A percentile compares a stretch with the other conserved stretches of the same genome.
These are phyloP conservation scores for Lagerstroemia speciosa DNA, from an alignment of 345 rosid genomes.

Conservation along the genomic window DNA sequence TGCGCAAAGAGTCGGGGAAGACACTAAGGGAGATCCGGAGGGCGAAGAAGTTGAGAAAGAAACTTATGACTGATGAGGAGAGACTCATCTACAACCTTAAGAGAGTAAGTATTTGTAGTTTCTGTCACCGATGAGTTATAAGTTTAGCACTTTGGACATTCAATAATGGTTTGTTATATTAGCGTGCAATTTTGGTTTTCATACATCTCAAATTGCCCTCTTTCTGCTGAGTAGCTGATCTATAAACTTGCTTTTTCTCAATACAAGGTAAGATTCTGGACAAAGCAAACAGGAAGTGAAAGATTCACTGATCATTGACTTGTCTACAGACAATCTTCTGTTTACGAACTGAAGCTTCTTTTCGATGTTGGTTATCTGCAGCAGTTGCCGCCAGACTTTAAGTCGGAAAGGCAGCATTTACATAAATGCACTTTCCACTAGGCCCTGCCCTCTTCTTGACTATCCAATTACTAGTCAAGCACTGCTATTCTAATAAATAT, in stretches of 20 bases:
- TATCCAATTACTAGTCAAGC: neutral
- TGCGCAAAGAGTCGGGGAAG: slow-evolving; percentile 87
- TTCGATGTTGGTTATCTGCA: neutral
- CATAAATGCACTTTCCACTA: neutral
- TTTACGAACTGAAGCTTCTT: neutral
- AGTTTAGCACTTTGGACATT: neutral
- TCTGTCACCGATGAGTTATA: neutral
- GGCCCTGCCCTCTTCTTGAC: neutral
- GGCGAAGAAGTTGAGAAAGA: slow-evolving; percentile 80
- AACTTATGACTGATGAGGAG: slow-evolving; percentile 97
- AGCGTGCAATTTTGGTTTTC: neutral
- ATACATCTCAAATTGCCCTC: neutral
- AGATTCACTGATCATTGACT: neutral
- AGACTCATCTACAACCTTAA: slow-evolving; percentile 85
- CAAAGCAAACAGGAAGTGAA: neutral
- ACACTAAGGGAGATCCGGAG: slow-evolving; percentile 81
- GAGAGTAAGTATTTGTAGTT: slow-evolving; percentile 36
- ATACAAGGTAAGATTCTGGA: neutral
- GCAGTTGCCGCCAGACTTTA: neutral
- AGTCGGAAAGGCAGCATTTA: neutral
- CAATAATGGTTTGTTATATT: neutral
- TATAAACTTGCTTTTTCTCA: neutral
- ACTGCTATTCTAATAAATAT: neutral
- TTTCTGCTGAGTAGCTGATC: neutral
- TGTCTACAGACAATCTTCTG: neutral